Evolutionary conservation across 768 basidiomycete species (phyloP), one percentile per base, ranked within the genome.

Genomic region (Russula brevipes): DNA sequence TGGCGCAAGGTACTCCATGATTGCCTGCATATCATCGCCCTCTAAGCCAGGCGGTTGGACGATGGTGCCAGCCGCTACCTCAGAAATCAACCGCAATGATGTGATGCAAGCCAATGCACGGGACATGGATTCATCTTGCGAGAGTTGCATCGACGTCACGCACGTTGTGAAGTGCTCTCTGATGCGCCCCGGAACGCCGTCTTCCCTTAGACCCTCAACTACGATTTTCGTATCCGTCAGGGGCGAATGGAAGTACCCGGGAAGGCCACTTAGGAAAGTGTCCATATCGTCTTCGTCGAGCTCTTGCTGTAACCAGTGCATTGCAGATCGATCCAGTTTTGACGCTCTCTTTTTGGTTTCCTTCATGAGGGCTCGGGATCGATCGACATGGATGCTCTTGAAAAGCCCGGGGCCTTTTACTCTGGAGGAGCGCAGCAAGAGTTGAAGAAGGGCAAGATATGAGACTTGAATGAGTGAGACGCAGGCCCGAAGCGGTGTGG

Each of bases 401-500:
- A 54, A 54, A 3, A 42, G 24, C 24, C 24, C 24, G 24, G 24
- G 24, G 24, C 24, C 24, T 24, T 24, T 24, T 24, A 24, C 24
- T 24, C 24, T 24, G 24, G 24, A 24, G 24, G 24, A 24, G 24
- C 24, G 24, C 24, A 24, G 24, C 24, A 24, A 24, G 1, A 24
- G 24, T 24, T 24, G 24, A 24, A 24, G 24, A 24, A 24, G 24
- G 24, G 24, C 1, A 24, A 24, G 24, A 24, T 24, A 24, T 24
- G 24, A 1, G 24, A 24, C 24, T 24, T 24, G 24, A 24, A 24
- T 24, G 24, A 24, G 24, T 24, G 24, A 24, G 1, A 1, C 24
- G 14, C 57, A 59, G 10, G 57, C 49, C 24, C 57, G 57, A 14
- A 59, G 17, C 12, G 57, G 57, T 7, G 38, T 42, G 57, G 57